Evolutionary conservation across 2,329 filamentous ascomycete genomes (phyloP).

Genomic region (Penicillium sp.): DNA sequence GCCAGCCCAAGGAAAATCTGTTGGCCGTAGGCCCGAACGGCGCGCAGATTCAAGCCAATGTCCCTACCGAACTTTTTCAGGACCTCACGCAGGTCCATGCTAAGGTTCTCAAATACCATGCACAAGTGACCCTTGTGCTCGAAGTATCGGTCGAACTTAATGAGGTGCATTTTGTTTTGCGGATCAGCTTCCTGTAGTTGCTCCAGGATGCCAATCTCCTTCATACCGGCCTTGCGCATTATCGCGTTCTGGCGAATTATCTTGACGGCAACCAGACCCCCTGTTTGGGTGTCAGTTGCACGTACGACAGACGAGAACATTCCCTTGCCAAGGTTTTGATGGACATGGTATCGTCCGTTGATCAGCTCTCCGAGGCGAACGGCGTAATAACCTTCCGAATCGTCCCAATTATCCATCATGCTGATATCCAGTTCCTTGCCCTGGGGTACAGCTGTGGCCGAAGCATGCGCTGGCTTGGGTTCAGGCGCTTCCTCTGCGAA

Average conservation of each 20-base stretch:
- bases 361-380: slow-evolving; percentile 88
- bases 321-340: slow-evolving; percentile 82
- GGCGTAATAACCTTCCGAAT: slow-evolving; percentile 94
- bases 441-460: slow-evolving; percentile 51
- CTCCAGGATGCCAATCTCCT: slow-evolving; percentile 89
- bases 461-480: slow-evolving; percentile 49
- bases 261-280: slow-evolving; percentile 86
- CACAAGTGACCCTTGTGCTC: slow-evolving; percentile 94
- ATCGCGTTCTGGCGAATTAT: slow-evolving; percentile 97
- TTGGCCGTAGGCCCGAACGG: slow-evolving; percentile 83
- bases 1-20: slow-evolving; percentile 90
- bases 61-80: slow-evolving; percentile 95
- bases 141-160: slow-evolving; percentile 82
- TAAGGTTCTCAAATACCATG: slow-evolving; percentile 92
- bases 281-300: slow-evolving; percentile 72
- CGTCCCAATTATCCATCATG: slow-evolving; percentile 89
- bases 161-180: slow-evolving; percentile 86
- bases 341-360: slow-evolving; percentile 83
- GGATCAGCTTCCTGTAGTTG: slow-evolving; percentile 82
- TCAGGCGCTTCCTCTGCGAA: slow-evolving; percentile 70
- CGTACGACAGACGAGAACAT: slow-evolving; percentile 97
- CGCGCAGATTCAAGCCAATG: slow-evolving; percentile 83
- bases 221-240: slow-evolving; percentile 84
- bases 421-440: slow-evolving; percentile 64
- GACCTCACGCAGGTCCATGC: slow-evolving; percentile 89